phyloP scores from a whole-genome alignment of 2,329 filamentous ascomycete genomes.

The Beauveria caledonica region DNA sequence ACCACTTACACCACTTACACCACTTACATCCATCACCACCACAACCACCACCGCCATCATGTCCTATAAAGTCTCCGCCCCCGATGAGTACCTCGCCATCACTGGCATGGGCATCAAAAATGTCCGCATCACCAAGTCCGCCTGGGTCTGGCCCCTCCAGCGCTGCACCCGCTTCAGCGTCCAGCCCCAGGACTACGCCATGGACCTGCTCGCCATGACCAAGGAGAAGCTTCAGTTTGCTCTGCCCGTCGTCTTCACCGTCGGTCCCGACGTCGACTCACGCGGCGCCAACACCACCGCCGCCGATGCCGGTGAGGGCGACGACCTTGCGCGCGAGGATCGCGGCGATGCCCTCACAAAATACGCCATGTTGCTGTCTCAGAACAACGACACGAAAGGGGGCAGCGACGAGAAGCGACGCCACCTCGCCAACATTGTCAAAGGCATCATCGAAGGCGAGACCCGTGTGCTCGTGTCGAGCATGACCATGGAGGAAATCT shows the following conservation, averaged over 20 bases:
- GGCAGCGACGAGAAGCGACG: constrained; percentile 28
- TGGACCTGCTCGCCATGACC: constrained; percentile 82
- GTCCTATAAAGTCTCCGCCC: constrained; percentile 61
- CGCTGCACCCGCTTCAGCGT: constrained; percentile 54
- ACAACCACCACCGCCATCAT: constrained; percentile 28
- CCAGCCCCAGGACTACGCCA: constrained; percentile 72
- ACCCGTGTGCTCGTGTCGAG: constrained; percentile 73
- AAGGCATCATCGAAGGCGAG: constrained; percentile 84
- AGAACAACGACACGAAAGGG: constrained; percentile 47
- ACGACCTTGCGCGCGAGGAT: constrained; percentile 35
- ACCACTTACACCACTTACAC: not conserved
- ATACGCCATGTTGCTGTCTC: constrained; percentile 73
- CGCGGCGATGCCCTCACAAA: constrained; percentile 61
- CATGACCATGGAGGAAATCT: constrained; percentile 93
- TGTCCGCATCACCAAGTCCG: constrained; percentile 71
- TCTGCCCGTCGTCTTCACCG: constrained; percentile 77
- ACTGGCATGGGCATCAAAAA: constrained; percentile 69
- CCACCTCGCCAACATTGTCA: constrained; percentile 78
- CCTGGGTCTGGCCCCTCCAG: constrained; percentile 65
- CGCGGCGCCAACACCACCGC: constrained; percentile 36
- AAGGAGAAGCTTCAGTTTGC: constrained; percentile 79
- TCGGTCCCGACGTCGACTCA: constrained; percentile 66
- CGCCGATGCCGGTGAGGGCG: constrained; percentile 15
- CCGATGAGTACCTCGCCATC: constrained; percentile 80
- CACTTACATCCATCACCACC: constrained; percentile 8